A percentile compares a stretch with the other conserved stretches of the same genome.
Evolutionary conservation across 1,284 basidiomycete species (phyloP).

Genomic region (Leccinum pachyderme): DNA sequence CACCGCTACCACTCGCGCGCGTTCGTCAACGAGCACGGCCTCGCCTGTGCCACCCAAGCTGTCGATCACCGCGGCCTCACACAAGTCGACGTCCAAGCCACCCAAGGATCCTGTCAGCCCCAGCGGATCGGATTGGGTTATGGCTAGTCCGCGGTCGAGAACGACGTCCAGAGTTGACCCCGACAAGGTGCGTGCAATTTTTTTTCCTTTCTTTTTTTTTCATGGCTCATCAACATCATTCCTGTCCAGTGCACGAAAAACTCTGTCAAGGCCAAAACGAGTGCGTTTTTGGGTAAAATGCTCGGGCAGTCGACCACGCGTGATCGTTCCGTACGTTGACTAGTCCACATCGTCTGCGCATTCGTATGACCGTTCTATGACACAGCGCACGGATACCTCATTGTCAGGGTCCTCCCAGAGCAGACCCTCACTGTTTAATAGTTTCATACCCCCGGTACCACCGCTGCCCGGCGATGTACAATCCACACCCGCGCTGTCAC

Average conservation of each 20-base stretch:
- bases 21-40: slow-evolving; percentile 36
- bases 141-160: slow-evolving; percentile 42
- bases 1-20: slow-evolving; percentile 25
- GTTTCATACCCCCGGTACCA: slow-evolving; percentile 68
- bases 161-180: slow-evolving; percentile 42
- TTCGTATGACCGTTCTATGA: slow-evolving; percentile 27
- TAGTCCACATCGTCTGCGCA: slow-evolving; percentile 6
- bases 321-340: slow-evolving; percentile 63
- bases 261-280: slow-evolving; percentile 72
- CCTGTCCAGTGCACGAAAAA: slow-evolving; percentile 48
- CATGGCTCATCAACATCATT: slow-evolving; percentile 1
- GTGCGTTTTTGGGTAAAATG: slow-evolving; percentile 75
- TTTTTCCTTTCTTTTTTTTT: neutral
- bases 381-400: slow-evolving; percentile 44
- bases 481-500: slow-evolving; percentile 37
- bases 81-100: slow-evolving; percentile 24
- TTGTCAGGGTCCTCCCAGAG: slow-evolving; percentile 17
- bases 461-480: slow-evolving; percentile 55
- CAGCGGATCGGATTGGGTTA: slow-evolving; percentile 51
- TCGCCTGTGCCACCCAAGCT: slow-evolving; percentile 27
- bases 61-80: slow-evolving; percentile 28
- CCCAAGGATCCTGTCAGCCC: slow-evolving; percentile 30
- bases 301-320: slow-evolving; percentile 59
- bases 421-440: slow-evolving; percentile 41
- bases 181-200: slow-evolving; percentile 41